Evolutionary conservation across 1,284 basidiomycete genomes (phyloP).

Genomic region (Afroboletus lepidellus): DNA sequence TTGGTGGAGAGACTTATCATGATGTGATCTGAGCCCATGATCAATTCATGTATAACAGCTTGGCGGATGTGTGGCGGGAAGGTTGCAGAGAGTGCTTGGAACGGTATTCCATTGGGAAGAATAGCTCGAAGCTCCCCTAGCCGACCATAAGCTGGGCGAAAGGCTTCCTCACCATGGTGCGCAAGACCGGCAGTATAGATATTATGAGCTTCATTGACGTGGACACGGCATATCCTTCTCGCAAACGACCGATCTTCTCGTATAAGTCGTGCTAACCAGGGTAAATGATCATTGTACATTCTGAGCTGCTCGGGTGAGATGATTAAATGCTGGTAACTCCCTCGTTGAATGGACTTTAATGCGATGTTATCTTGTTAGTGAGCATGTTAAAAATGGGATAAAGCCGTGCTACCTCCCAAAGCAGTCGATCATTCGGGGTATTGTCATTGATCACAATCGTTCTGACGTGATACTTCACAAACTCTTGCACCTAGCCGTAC

Average conservation of each 20-base stretch:
- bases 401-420: constrained; percentile 3
- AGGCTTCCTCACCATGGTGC: neutral
- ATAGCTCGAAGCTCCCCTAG: neutral
- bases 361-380: neutral
- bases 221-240: neutral
- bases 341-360: neutral
- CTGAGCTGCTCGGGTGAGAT: constrained; percentile 10
- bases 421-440: neutral
- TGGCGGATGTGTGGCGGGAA: neutral
- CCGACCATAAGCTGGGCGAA: neutral
- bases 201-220: constrained; percentile 11
- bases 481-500: neutral
- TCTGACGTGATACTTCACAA: neutral
- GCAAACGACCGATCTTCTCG: neutral
- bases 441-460: constrained; percentile 7
- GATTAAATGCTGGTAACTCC: neutral
- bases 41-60: neutral
- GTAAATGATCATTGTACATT: constrained; percentile 5
- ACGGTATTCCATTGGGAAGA: neutral
- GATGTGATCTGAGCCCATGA: neutral
- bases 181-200: neutral
- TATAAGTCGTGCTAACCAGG: neutral
- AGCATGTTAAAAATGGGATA: neutral
- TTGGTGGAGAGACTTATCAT: neutral
- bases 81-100: neutral